A percentile compares a stretch with the other conserved stretches of the same genome.
phyloP scores from a whole-genome alignment of 805 yeast genomes.

The Starmera pachycereana region DNA sequence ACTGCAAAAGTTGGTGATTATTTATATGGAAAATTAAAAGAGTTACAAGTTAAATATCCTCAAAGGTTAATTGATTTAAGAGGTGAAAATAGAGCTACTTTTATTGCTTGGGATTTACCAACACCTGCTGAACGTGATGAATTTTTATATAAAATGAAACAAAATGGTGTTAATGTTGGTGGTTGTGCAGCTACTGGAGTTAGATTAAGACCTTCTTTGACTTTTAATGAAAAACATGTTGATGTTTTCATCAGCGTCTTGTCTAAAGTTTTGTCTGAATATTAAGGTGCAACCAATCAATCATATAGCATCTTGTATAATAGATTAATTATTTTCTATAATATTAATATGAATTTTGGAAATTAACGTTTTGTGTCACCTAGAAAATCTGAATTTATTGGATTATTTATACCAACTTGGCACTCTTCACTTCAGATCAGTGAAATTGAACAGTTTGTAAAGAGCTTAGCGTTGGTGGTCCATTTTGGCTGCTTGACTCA shows the following conservation, averaged over 20 bases:
- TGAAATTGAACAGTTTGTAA: no score
- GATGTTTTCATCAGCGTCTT: slow-evolving; percentile 45
- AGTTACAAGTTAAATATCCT: slow-evolving; percentile 46
- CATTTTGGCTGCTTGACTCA: no score
- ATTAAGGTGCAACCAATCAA: slow-evolving; percentile 2
- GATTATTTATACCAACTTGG: no score
- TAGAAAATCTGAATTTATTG: no score
- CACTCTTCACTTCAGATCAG: no score
- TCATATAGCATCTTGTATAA: background rate
- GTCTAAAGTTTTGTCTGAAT: slow-evolving; percentile 22
- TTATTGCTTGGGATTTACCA: slow-evolving; percentile 71
- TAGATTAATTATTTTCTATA: no score
- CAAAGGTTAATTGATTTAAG: slow-evolving; percentile 43
- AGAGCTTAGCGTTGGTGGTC: no score
- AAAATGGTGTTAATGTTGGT: slow-evolving; percentile 67
- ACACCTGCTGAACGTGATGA: slow-evolving; percentile 45
- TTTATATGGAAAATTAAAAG: slow-evolving; percentile 46
- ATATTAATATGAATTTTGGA: no score
- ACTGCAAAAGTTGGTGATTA: slow-evolving; percentile 58
- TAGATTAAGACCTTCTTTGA: slow-evolving; percentile 72
- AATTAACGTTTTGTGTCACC: no score
- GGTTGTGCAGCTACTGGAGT: slow-evolving; percentile 76
- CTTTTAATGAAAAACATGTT: slow-evolving; percentile 73
- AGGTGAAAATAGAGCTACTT: slow-evolving; percentile 68
- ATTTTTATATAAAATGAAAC: slow-evolving; percentile 50